Base-by-base conservation (phyloP, 495 filamentous ascomycete genomes). In the Hyaloscypha variabilis region DNA sequence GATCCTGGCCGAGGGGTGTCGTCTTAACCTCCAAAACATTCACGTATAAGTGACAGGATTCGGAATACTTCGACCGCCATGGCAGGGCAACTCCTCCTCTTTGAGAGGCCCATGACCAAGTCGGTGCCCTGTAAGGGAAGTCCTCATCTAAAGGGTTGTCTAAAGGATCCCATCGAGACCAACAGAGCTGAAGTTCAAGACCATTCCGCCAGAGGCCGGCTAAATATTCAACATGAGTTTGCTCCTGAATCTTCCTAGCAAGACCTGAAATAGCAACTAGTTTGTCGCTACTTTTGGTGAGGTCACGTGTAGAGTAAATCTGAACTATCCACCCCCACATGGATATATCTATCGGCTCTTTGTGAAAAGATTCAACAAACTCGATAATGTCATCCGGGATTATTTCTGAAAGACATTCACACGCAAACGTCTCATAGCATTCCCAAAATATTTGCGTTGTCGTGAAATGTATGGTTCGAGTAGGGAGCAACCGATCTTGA, bases 201-300 rank as follows among this genome's bases (percentile, higher is more conserved):
- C 52, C 26, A 3, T 30, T 14, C 10, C 59, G 21, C 59, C 46
- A 62, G 1, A 62, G 39, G 2, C 59, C 46, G 5, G 62, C 62
- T 10, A 56, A 25, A 50, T 57, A 64, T n/a, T 54, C 21, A 26
- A 57, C 62, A 25, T 24, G 13, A 8, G 3, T 58, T 21, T 56
- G 50, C 6, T 24, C 4, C 11, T 57, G 51, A 19, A 57, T 42
- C 1, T 28, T 28, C 6, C 51, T 13, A 8, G 51, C 62, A 17
- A 64, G 14, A n/a, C 62, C 62, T 34, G 62, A 55, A 3, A 64
- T 25, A 36, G 62, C 62, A 21, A 56, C 5, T 19, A 64, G 25
- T 25, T 56, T 55, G 52, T 64, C 62, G 2, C 23, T 29, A n/a
- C 21, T 14, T 29, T 34, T 57, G n/a, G 62, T 64, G 13, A 64